Base-by-base conservation (phyloP, 129 eudicot genomes). In the Saposhnikovia divaricata region DNA sequence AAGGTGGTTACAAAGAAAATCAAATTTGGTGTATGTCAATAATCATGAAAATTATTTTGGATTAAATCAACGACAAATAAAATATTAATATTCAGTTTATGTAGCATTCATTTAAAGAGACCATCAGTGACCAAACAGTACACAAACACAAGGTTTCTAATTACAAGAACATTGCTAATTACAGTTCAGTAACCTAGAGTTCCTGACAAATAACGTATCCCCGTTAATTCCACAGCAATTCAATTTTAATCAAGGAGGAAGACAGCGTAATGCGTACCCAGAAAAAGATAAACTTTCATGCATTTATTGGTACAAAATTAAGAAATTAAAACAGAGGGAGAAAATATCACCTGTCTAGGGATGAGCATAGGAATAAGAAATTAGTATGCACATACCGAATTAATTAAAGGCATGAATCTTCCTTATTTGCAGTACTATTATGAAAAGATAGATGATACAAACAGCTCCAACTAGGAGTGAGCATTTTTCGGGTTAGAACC, bases 1-100 rank as follows among this genome's bases (percentile, higher is more conserved):
- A 84, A 45, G 6, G 43, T 40, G 83, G 19, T 42, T 34, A 69
- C 39, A 37, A 78, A 42, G 73, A 46, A 28, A n/a, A 14, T 34
- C 25, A n/a, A 61, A 46, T 45, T 42, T 81, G 74, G 37, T 34
- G 1, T 46, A 16, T 2, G 10, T 70, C 12, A 37, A 39, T 19
- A 28, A 31, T 4, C 34, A 68, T 34, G 4, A 68, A 31, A 28
- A 10, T 61, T 61, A 34, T 34, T 34, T n/a, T 61, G 34, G 69
- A 61, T 9, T 13, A n/a, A 25, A 61, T 61, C 69, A n/a, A 25
- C 7, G 5, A 55, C n/a, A 55, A 6, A 55, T 5, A 61, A 2
- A 61, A n/a, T n/a, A n/a, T n/a, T 61, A 61, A 3, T 61, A 25
- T 9, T 3, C 28, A 61, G 0, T 61, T 59, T n/a, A 61, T 61